Evolutionary conservation across 2,329 filamentous ascomycete genomes (phyloP).

Genomic region (Fusarium sambucinum): DNA sequence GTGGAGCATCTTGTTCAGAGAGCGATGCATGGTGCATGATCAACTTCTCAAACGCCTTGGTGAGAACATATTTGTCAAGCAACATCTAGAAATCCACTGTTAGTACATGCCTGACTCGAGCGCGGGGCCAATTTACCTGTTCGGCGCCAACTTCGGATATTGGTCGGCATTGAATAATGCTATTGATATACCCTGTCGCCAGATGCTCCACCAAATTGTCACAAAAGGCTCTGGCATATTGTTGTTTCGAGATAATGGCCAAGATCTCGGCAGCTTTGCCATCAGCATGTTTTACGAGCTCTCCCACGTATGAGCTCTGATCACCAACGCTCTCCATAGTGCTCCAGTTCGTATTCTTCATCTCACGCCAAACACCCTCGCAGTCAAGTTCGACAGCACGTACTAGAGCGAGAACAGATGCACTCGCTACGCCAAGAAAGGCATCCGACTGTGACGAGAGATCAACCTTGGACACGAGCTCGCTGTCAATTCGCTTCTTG

Average conservation of each 20-base stretch:
- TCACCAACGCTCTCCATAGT: slow-evolving; percentile 94
- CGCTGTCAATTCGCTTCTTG: slow-evolving; percentile 86
- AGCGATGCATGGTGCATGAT: slow-evolving; percentile 71
- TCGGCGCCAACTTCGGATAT: slow-evolving; percentile 95
- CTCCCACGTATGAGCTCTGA: slow-evolving; percentile 90
- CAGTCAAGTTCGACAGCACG: slow-evolving; percentile 84
- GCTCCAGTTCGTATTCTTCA: slow-evolving; percentile 96
- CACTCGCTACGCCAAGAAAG: slow-evolving; percentile 94
- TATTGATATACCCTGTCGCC: slow-evolving; percentile 81
- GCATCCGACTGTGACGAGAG: slow-evolving; percentile 93
- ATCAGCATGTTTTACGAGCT: slow-evolving; percentile 81
- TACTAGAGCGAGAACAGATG: slow-evolving; percentile 85
- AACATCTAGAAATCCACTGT: slow-evolving; percentile 75
- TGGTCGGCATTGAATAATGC: slow-evolving; percentile 88
- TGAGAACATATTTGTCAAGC: slow-evolving; percentile 91
- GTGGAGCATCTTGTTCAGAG: slow-evolving; percentile 56
- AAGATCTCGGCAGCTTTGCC: slow-evolving; percentile 80
- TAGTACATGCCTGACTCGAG: neutral
- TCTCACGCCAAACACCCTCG: slow-evolving; percentile 93
- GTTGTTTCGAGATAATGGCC: slow-evolving; percentile 83
- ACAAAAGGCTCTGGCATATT: slow-evolving; percentile 94
- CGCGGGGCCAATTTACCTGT: slow-evolving; percentile 68
- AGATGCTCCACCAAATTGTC: slow-evolving; percentile 95
- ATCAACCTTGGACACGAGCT: slow-evolving; percentile 81
- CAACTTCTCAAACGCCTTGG: slow-evolving; percentile 80